Conservation (phyloP, 495 filamentous ascomycete genomes). For the Lasiosphaeriaceae sp. region DNA sequence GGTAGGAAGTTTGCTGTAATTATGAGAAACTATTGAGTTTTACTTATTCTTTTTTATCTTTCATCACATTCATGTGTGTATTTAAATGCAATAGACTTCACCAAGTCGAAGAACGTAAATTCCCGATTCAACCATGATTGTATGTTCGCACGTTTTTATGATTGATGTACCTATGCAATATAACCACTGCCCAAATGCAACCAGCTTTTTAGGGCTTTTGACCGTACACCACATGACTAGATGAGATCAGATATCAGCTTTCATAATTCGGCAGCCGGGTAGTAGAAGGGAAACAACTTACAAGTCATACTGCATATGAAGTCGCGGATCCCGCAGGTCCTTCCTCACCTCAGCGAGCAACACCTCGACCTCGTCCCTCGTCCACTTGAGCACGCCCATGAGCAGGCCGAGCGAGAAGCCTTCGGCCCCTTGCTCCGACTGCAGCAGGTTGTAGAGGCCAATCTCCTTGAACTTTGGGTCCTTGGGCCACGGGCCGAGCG, state of each 20-base stretch:
- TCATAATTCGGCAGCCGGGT: not conserved
- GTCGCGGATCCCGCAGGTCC: constrained; percentile 48
- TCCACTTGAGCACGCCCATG: constrained; percentile 53
- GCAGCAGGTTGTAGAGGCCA: constrained; percentile 39
- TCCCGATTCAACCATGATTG: too few relatives aligned
- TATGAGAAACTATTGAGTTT: too few relatives aligned
- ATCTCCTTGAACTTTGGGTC: constrained; percentile 50
- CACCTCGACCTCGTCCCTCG: constrained; percentile 47
- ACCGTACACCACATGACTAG: constrained; percentile 5
- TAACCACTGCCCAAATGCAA: too few relatives aligned
- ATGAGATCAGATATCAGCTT: not conserved
- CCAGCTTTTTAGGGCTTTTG: constrained; percentile 5
- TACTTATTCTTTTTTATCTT: too few relatives aligned
- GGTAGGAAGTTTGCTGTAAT: too few relatives aligned
- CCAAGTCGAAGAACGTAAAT: too few relatives aligned
- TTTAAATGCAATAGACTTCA: too few relatives aligned
- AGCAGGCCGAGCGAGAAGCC: constrained; percentile 43
- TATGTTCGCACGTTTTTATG: too few relatives aligned
- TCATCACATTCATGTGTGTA: too few relatives aligned
- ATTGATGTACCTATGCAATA: too few relatives aligned
- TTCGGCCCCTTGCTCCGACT: constrained; percentile 42
- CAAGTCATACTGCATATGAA: constrained; percentile 39
- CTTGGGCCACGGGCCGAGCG: constrained; percentile 55
- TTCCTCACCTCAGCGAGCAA: constrained; percentile 51
- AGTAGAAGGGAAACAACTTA: not conserved